Conservation (phyloP, 306 rosid genomes). For the Delonix regia region DNA sequence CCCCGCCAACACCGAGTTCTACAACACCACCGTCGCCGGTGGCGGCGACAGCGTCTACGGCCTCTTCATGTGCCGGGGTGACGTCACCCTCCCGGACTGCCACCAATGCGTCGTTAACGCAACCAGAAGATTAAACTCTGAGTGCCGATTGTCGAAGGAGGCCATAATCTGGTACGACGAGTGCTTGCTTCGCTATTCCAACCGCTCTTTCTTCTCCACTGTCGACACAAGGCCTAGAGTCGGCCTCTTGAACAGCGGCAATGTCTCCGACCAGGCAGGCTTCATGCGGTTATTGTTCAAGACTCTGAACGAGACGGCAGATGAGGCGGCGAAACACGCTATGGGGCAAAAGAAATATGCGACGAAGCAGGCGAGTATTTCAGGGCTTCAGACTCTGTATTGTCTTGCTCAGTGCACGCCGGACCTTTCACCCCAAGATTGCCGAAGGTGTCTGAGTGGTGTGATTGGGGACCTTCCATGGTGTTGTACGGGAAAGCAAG, state of each 20-base stretch:
- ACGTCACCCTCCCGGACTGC: neutral
- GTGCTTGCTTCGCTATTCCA: constrained; percentile 40
- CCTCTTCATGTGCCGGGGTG: constrained; percentile 43
- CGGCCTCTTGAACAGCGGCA: neutral
- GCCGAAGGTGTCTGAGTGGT: constrained; percentile 18
- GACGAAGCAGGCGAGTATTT: constrained; percentile 2
- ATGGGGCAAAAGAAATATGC: constrained; percentile 31
- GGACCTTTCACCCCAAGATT: constrained; percentile 29
- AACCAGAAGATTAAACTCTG: neutral
- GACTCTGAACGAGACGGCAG: constrained; percentile 29
- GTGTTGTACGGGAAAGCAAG: constrained; percentile 15
- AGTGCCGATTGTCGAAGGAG: constrained; percentile 2
- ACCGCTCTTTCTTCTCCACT: constrained; percentile 31
- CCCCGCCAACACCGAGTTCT: constrained; percentile 14
- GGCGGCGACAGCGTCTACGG: constrained; percentile 10
- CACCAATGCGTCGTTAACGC: constrained; percentile 9
- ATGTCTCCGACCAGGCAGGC: neutral
- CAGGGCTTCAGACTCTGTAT: constrained; percentile 29
- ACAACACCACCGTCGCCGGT: constrained; percentile 29
- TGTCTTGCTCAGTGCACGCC: constrained; percentile 41
- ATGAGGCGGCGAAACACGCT: constrained; percentile 19
- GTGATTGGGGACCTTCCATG: neutral
- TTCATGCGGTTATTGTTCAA: constrained; percentile 24
- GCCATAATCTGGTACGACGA: constrained; percentile 40
- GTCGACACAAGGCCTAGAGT: neutral